Conservation (phyloP, 176 grass and related monocot species). For the sorghum (Sorghum bicolor) region DNA sequence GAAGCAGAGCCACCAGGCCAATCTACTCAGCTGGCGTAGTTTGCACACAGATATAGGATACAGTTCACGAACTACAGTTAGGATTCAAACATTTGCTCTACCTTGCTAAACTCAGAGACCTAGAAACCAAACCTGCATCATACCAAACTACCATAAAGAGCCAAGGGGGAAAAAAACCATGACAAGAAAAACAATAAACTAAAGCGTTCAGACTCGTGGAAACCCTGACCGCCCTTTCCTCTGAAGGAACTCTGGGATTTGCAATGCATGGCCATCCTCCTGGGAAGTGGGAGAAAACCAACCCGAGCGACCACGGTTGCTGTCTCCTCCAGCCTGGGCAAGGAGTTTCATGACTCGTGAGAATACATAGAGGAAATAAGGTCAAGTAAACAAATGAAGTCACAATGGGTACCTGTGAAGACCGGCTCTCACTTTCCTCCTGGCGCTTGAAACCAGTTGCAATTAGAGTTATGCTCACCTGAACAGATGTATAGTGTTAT, state of each 20-base stretch:
- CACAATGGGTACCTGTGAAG: constrained; percentile 39
- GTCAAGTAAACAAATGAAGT: neutral
- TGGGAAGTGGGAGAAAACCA: constrained; percentile 39
- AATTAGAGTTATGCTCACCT: constrained; percentile 90
- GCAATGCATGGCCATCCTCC: constrained; percentile 53
- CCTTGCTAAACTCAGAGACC: neutral
- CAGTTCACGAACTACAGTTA: neutral
- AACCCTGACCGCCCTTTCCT: constrained; percentile 64
- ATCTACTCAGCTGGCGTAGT: neutral
- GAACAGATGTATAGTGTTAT: constrained; percentile 3
- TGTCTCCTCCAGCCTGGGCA: constrained; percentile 41
- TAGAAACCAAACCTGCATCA: neutral
- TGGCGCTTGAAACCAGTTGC: constrained; percentile 88
- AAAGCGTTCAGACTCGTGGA: constrained; percentile 35
- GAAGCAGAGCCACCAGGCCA: neutral
- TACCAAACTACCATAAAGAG: neutral
- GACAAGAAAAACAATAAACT: neutral
- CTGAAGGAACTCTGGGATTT: constrained; percentile 77
- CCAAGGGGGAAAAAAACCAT: neutral
- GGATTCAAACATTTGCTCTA: constrained; percentile 9
- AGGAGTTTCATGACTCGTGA: neutral
- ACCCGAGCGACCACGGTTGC: constrained; percentile 18
- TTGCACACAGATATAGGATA: neutral
- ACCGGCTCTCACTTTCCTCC: constrained; percentile 50
- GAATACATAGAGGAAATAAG: neutral